Evolutionary conservation across 164 flowering plant genomes (phyloP), one percentile per base, ranked within the genome.

Genomic region (Berberis thunbergii): DNA sequence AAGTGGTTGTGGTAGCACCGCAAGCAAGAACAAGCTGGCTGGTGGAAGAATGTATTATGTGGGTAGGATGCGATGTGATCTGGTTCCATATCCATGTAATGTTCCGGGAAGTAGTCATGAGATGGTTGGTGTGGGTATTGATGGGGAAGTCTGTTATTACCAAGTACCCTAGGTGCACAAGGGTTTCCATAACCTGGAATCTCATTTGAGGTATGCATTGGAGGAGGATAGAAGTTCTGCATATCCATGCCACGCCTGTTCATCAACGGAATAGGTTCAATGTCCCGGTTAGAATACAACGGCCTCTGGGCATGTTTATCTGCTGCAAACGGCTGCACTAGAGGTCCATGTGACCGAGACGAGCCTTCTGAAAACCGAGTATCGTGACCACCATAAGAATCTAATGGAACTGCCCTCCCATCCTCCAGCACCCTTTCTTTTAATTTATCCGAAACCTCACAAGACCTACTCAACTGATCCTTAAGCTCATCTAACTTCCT

Each of bases 401-500:
- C 77, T 4, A 67, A 72, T 54, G 70, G 75, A 53, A 62, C 69
- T 66, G 69, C 71, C 68, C 78, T 78, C 49, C 78, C 72, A 65
- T 77, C 75, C 12, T 66, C 4, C 41, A 81, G 79, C 68, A 66
- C 62, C 61, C 69, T 77, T 60, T 81, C 93, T 44, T 69, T 83
- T 2, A 84, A 70, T 43, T 70, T 81, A 26, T 78, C 81, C 1
- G 43, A 65, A 43, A 82, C 63, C 62, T 85, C 80, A 71, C 81
- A 74, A 45, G 91, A 83, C 45, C 73, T 74, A 54, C 71, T 76
- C 13, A 91, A 79, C 61, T 86, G 86, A 60, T 84, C 80, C 71
- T 79, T 84, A 59, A 91, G 72, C 75, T 91, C 95, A 59, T 94
- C 87, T 40, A 91, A 75, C 77, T 81, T 81, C 65, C 82, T 80